Evolutionary conservation across 139 green algal species (phyloP), one percentile per base, ranked within the genome.

Genomic region (Micractinium conductrix): DNA sequence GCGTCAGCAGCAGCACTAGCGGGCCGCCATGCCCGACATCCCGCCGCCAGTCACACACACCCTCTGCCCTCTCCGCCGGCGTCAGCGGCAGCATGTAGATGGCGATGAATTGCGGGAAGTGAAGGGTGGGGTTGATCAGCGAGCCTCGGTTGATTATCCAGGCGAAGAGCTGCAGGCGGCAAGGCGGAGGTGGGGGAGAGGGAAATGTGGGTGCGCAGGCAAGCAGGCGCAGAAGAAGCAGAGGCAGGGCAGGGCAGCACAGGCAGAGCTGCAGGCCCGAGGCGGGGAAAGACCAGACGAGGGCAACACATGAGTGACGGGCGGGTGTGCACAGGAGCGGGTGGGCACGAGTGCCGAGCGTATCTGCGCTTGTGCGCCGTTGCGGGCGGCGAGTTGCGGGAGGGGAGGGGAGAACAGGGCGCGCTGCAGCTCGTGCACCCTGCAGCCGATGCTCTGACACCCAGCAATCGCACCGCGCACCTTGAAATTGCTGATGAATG

Each of bases 401-500:
- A 8, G 55, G 8, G 21, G 17, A 8, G 5, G 21, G 17, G 16
- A 21, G 17, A 5, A 28, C 55, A 28, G 55, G 17, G 28, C 16
- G 17, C 63, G 12, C n/a, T 10, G 33, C n/a, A 4, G 21, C 16
- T 21, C 12, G 30, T 9, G 26, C 28, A 14, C 14, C 3, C 19
- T 69, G 14, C 28, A 38, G 62, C 62, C 28, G 3, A 9, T 10
- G 21, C 22, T 9, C 4, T 9, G n/a, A 30, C 63, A 26, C 8
- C 8, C 30, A 9, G 63, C n/a, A n/a, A 26, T 14, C n/a, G 0
- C n/a, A 0, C 6, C 9, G 4, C 68, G 4, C 7, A 28, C 70
- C 70, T 78, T 78, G 6, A 53, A 8, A 28, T 78, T 78, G 28
- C 42, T 58, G 70, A 78, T 78, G 26, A 53, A 58, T 4, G 70